A percentile compares a stretch with the other conserved stretches of the same genome.
phyloP scores from a whole-genome alignment of 768 basidiomycete genomes.

The Lenzites betulinus region DNA sequence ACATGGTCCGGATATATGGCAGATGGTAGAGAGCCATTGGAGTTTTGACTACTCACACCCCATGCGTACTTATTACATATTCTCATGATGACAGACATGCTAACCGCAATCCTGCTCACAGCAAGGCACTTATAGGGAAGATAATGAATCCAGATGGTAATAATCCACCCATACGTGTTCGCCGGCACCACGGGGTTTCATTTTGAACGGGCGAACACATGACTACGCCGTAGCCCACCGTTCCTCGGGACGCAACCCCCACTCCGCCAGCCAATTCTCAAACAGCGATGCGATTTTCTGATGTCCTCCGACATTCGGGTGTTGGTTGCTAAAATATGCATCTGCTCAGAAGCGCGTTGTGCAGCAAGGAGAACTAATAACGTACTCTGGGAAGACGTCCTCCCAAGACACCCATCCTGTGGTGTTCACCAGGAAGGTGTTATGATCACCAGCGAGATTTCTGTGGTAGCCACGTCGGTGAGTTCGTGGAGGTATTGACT shows the following conservation, averaged over 20 bases:
- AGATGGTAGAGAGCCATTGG: too few relatives aligned
- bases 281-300: constrained; percentile 49
- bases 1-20: too few relatives aligned
- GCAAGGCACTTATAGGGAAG: too few relatives aligned
- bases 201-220: too few relatives aligned
- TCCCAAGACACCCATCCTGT: constrained; percentile 55
- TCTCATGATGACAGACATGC: too few relatives aligned
- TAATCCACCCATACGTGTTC: too few relatives aligned
- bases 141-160: too few relatives aligned
- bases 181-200: too few relatives aligned
- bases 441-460: constrained; percentile 43
- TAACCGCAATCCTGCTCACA: too few relatives aligned
- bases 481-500: background rate
- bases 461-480: background rate
- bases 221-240: constrained; percentile 13
- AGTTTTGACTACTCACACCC: too few relatives aligned
- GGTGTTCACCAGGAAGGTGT: constrained; percentile 55
- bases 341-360: background rate
- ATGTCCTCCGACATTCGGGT: constrained; percentile 52
- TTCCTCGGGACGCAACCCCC: constrained; percentile 42
- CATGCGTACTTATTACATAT: too few relatives aligned
- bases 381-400: constrained; percentile 51
- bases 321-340: constrained; percentile 40
- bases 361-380: background rate
- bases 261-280: constrained; percentile 45